A percentile compares a stretch with the other conserved stretches of the same genome.
Evolutionary conservation across 495 filamentous ascomycete genomes (phyloP).

Genomic region (Xylaria grammica): DNA sequence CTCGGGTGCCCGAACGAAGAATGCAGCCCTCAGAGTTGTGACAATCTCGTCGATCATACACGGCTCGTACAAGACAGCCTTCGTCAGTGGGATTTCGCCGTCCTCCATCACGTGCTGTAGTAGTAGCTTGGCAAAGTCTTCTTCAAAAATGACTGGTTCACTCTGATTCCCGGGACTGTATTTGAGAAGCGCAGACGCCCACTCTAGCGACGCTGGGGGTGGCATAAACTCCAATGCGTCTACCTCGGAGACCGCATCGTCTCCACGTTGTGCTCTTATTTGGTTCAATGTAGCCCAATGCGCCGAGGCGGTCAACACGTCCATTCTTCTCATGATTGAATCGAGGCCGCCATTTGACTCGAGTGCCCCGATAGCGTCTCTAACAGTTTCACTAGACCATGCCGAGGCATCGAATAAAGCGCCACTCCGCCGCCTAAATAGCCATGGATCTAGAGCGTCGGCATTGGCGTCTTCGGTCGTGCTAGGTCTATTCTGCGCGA

Average conservation of each 20-base stretch:
- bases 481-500: not conserved
- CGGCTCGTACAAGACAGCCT: conserved; percentile 24
- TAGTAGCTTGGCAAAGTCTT: not conserved
- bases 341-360: not conserved
- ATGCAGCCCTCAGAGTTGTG: conserved; percentile 41
- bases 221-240: conserved; percentile 18
- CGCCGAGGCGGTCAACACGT: conserved; percentile 24
- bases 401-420: conserved; percentile 20
- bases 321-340: conserved; percentile 20
- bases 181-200: conserved; percentile 18
- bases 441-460: not conserved
- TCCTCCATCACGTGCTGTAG: conserved; percentile 8
- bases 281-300: conserved; percentile 22
- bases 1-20: conserved; percentile 34
- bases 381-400: conserved; percentile 17
- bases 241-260: conserved; percentile 4
- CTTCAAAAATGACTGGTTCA: not conserved
- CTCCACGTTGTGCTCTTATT: conserved; percentile 9
- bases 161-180: not conserved
- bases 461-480: not conserved
- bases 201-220: conserved; percentile 15
- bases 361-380: conserved; percentile 13
- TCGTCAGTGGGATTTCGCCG: conserved; percentile 15
- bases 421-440: not conserved
- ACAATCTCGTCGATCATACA: conserved; percentile 40